phyloP scores from a whole-genome alignment of 192 early-diverging fungal species.

The Jimgerdemannia lactiflua region DNA sequence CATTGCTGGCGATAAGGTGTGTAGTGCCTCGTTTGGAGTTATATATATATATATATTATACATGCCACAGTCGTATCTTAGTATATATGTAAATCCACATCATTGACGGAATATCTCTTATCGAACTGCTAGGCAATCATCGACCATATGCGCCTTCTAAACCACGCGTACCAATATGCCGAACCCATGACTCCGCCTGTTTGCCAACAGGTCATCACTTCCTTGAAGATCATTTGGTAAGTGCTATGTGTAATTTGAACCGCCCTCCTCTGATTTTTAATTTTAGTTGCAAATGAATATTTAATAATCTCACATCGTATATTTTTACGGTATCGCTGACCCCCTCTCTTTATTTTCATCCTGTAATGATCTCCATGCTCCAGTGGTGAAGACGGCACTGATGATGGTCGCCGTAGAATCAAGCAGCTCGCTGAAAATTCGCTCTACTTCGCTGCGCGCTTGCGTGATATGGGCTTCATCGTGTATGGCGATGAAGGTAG shows the following conservation, averaged over 20 bases:
- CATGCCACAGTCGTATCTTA: too few species aligned
- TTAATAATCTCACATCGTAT: too few species aligned
- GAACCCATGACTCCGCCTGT: conserved; percentile 78
- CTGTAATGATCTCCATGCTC: too few species aligned
- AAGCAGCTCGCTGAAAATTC: conserved; percentile 77
- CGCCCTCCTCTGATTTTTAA: too few species aligned
- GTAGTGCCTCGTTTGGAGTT: not conserved
- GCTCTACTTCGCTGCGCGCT: conserved; percentile 67
- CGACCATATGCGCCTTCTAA: conserved; percentile 68
- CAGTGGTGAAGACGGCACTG: conserved; percentile 56
- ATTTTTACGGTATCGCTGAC: too few species aligned
- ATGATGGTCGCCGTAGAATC: conserved; percentile 75
- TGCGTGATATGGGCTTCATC: conserved; percentile 81
- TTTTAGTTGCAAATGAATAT: too few species aligned
- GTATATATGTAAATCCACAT: not conserved
- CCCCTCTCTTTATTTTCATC: too few species aligned
- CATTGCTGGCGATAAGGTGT: conserved; percentile 64
- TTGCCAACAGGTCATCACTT: conserved; percentile 75
- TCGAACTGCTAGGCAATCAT: conserved; percentile 43
- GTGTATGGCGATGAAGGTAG: conserved; percentile 76
- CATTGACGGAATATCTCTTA: not conserved
- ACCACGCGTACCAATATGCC: conserved; percentile 74
- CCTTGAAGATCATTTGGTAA: conserved; percentile 64
- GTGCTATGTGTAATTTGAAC: not conserved
- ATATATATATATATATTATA: too few species aligned